Base-by-base conservation (phyloP, 257 asterid genomes). In the Leptodermis oblonga region DNA sequence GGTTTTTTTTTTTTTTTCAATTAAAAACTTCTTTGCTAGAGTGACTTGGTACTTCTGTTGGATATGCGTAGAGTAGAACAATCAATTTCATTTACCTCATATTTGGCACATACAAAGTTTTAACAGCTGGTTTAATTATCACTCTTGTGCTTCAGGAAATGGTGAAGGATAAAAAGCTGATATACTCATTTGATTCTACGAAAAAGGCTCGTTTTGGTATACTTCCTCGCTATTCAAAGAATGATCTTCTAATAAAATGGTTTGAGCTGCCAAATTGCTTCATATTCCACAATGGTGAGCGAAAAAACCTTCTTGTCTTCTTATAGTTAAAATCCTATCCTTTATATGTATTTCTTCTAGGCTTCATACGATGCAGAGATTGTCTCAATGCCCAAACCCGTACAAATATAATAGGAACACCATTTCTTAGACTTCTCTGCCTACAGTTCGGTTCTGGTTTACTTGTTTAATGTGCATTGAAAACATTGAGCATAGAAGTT, bases 211-310 rank as follows among this genome's bases (percentile, higher is more conserved):
- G 92, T 42, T 94, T 94, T 76, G 99, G 99, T 31, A 72, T 94
- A 76, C 99, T 94, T 69, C 96, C 99, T 0, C 90, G 99, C 34
- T 91, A 90, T 76, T 92, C 96, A 26, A 91, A 83, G 74, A 91
- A 79, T 78, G 99, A 94, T 77, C 64, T 74, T 70, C 79, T 83
- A 72, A 89, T 94, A 77, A 89, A 81, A 82, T 94, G 99, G 99
- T 94, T 94, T 70, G 97, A 94, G 85, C 97, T 94, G 78, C 97
- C 99, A 73, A 94, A 84, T 61, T 94, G 99, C 90, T 89, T 89
- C 89, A 89, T 94, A 68, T 94, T 91, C 82, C 99, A 94, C 75
- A 94, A 94, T 13, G 97, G 99, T 94, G 76, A 80, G 96, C 68
- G 71, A 25, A 76, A 53, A 41, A 58, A 65, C 49, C 54, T 64